Evolutionary conservation across 768 basidiomycete species (phyloP), one percentile per base, ranked within the genome.

Genomic region (Podaxis sp.): DNA sequence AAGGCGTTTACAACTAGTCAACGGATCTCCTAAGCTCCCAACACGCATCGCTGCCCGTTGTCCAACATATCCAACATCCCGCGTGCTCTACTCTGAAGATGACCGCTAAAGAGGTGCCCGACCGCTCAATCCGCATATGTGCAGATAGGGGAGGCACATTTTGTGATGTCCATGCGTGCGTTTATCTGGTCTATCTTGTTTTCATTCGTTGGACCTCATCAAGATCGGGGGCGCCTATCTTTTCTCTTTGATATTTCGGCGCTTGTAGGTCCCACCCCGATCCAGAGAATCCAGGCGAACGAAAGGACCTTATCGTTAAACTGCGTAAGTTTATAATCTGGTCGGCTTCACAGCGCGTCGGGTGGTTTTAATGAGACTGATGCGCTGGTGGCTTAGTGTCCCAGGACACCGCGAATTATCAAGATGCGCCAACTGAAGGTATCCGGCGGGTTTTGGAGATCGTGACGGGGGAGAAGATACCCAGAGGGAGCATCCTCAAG

Each of bases 371-470:
- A 44, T 37, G 61, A 13, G 13, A 42, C 32, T 50, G 16, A 35
- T 50, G 38, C 56, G 56, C 50, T 9, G 44, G 18, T 18, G 42
- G 14, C 37, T 13, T 69, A 93, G 92, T 98, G 38, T 95, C 93
- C 0, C 90, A 93, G 72, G 95, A 98, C 74, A 85, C 90, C 0
- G 77, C 75, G 16, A 94, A 95, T 69, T 98, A 98, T 72, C 73
- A 75, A 2, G 95, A 98, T 76, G 95, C 95, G 0, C 95, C 96
- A 0, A 96, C 93, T 0, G 95, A 98, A 72, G 95, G 94, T 1
- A 93, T 95, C 62, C 79, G 96, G 7, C 80, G 96, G 14, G 84
- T 96, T 1, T 72, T 98, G 3, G 94, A 97, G 74, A 79, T 78
- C 6, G 84, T 90, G 0, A 89, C 87, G 0, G 89, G 89, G 1